Percentiles rank a stretch among this genome's conserved stretches.
Conservation (phyloP, 768 basidiomycete species). For the Leccinum obscurum region DNA sequence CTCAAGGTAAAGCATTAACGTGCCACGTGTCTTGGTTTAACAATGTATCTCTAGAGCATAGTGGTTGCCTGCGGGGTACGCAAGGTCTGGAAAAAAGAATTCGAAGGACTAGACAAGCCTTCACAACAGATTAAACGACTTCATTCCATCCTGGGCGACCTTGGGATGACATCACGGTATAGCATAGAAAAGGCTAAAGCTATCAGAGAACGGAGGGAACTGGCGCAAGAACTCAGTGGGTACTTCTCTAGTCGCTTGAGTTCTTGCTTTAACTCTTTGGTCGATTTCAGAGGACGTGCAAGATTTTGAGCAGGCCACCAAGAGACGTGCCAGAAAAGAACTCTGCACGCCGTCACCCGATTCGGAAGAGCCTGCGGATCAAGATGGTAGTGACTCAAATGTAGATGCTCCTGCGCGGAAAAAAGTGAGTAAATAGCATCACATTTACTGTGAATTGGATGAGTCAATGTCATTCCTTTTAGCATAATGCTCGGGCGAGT, state of each 20-base stretch:
- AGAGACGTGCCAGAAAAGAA: constrained; percentile 27
- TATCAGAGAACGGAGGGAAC: constrained; percentile 71
- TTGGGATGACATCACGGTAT: constrained; percentile 80
- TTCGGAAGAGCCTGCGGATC: constrained; percentile 32
- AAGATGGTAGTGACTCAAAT: constrained; percentile 30
- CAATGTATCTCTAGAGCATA: constrained; percentile 45
- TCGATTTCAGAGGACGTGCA: constrained; percentile 65
- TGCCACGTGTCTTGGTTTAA: neutral
- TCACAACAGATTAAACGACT: constrained; percentile 66
- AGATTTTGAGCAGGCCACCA: constrained; percentile 57
- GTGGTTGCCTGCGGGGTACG: constrained; percentile 76
- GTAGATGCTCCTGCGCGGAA: constrained; percentile 37
- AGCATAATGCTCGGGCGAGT: constrained; percentile 52
- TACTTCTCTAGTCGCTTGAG: constrained; percentile 4
- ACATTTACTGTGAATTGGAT: neutral
- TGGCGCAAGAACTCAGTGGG: constrained; percentile 77
- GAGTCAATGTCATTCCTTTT: neutral
- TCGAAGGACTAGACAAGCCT: constrained; percentile 55
- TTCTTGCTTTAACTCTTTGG: neutral
- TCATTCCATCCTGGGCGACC: constrained; percentile 60
- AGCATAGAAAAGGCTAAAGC: constrained; percentile 80
- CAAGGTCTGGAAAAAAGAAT: constrained; percentile 75
- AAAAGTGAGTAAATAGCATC: constrained; percentile 38
- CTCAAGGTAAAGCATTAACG: constrained; percentile 55
- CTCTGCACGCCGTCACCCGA: constrained; percentile 8